Evolutionary conservation across 352 stramenopile genomes (phyloP).

Genomic region (Saprolegnia parasitica): DNA sequence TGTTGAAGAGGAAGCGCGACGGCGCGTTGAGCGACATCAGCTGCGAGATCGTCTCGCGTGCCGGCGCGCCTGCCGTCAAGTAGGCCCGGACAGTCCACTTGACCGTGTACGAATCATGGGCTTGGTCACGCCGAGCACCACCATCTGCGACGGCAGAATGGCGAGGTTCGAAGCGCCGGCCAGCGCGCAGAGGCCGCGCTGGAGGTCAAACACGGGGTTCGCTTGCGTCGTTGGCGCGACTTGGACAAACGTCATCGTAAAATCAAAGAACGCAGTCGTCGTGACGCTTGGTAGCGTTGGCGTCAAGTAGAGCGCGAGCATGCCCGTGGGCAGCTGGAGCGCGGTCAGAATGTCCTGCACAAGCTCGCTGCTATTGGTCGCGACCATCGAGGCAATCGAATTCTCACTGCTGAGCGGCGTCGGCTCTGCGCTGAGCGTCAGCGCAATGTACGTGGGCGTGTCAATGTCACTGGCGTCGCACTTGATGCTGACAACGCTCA

Average conservation of each 20-base stretch:
- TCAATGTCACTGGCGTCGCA: background rate
- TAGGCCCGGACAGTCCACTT: background rate
- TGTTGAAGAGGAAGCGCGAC: slow-evolving; percentile 12
- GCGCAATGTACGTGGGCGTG: background rate
- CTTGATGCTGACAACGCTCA: background rate
- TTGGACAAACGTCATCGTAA: background rate
- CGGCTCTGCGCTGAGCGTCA: background rate
- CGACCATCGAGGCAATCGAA: background rate
- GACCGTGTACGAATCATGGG: background rate
- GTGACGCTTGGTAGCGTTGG: background rate
- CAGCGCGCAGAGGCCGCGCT: background rate
- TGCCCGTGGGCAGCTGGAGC: background rate
- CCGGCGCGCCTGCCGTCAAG: background rate
- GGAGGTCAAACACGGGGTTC: background rate
- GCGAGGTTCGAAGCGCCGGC: background rate
- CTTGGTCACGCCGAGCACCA: background rate
- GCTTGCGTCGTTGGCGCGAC: background rate
- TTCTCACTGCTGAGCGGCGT: background rate
- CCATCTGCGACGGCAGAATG: background rate
- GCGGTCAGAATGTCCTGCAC: background rate
- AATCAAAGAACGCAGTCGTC: background rate
- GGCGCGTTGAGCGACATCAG: background rate
- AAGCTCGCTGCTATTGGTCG: background rate
- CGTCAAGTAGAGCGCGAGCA: background rate
- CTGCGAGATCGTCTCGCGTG: background rate